phyloP scores from a whole-genome alignment of 2,329 filamentous ascomycete species.

The Bipolaris oryzae region DNA sequence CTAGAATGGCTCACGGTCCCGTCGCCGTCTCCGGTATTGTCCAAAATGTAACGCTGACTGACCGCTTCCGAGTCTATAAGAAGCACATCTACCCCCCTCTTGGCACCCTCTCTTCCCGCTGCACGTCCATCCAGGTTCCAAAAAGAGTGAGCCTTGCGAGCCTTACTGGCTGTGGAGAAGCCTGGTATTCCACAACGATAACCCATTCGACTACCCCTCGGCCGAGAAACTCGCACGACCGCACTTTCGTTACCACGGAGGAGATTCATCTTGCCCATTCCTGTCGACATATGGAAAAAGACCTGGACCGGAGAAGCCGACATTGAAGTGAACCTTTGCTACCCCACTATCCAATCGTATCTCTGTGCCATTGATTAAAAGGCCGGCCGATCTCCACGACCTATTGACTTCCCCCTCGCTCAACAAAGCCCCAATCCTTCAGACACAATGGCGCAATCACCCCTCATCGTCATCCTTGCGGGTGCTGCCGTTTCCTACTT shows the following conservation, averaged over 20 bases:
- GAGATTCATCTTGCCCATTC: too few relatives aligned
- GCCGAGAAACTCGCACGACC: neutral
- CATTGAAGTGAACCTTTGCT: neutral
- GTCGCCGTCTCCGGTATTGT: neutral
- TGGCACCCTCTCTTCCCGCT: neutral
- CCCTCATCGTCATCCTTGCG: conserved; percentile 36
- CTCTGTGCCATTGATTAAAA: neutral
- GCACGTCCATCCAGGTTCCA: neutral
- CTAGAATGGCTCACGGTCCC: conserved; percentile 5
- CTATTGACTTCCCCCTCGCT: neutral
- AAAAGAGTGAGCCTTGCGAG: neutral
- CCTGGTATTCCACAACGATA: neutral
- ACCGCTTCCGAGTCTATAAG: neutral
- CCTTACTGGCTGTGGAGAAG: neutral
- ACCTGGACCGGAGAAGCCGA: neutral
- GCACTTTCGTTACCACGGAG: too few relatives aligned
- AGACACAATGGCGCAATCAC: conserved; percentile 31
- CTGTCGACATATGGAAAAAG: too few relatives aligned
- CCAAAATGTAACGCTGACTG: neutral
- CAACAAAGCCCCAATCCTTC: neutral
- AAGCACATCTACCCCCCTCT: neutral
- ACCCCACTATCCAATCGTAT: neutral
- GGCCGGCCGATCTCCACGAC: neutral
- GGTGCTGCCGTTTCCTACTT: conserved; percentile 45
- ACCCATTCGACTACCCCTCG: neutral